phyloP scores from a whole-genome alignment of 2,329 filamentous ascomycete genomes.

The Exophiala mesophila region DNA sequence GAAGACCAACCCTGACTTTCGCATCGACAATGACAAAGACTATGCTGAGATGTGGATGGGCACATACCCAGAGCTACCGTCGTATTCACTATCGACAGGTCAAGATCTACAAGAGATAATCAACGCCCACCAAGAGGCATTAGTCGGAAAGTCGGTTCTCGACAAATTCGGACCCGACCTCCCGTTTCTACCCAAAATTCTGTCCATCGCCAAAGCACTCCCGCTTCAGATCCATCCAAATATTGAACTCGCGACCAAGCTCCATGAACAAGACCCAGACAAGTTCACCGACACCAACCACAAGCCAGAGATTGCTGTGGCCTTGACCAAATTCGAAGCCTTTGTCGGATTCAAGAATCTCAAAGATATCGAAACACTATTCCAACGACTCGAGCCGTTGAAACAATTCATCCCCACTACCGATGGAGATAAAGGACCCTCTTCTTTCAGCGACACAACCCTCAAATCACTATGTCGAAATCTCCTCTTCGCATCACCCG shows the following conservation, averaged over 20 bases:
- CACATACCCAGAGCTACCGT: slow-evolving; percentile 67
- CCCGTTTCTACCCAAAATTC: slow-evolving; percentile 69
- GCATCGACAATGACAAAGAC: slow-evolving; percentile 57
- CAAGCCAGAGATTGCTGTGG: slow-evolving; percentile 75
- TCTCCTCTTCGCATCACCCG: slow-evolving; percentile 52
- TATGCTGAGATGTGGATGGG: slow-evolving; percentile 75
- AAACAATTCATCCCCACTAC: slow-evolving; percentile 48
- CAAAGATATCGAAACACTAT: slow-evolving; percentile 53
- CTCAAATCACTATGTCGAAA: slow-evolving; percentile 53
- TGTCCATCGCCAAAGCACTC: slow-evolving; percentile 70
- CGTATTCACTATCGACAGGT: slow-evolving; percentile 57
- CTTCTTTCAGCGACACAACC: slow-evolving; percentile 53
- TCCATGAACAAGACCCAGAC: slow-evolving; percentile 60
- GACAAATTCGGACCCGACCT: slow-evolving; percentile 61
- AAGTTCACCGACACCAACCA: slow-evolving; percentile 69
- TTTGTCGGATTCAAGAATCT: slow-evolving; percentile 72
- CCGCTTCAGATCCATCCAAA: slow-evolving; percentile 72
- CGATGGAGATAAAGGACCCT: slow-evolving; percentile 33
- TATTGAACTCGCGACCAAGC: slow-evolving; percentile 58
- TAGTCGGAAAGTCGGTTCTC: slow-evolving; percentile 59
- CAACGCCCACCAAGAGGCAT: slow-evolving; percentile 54
- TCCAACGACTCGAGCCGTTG: slow-evolving; percentile 52
- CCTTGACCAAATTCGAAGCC: slow-evolving; percentile 66
- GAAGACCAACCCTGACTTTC: slow-evolving; percentile 59
- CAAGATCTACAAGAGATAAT: slow-evolving; percentile 62